A percentile compares a stretch with the other conserved stretches of the same genome.
These are phyloP conservation scores for Hygrophoropsis aurantiaca DNA, from an alignment of 768 basidiomycete species.

Conservation along the genomic window DNA sequence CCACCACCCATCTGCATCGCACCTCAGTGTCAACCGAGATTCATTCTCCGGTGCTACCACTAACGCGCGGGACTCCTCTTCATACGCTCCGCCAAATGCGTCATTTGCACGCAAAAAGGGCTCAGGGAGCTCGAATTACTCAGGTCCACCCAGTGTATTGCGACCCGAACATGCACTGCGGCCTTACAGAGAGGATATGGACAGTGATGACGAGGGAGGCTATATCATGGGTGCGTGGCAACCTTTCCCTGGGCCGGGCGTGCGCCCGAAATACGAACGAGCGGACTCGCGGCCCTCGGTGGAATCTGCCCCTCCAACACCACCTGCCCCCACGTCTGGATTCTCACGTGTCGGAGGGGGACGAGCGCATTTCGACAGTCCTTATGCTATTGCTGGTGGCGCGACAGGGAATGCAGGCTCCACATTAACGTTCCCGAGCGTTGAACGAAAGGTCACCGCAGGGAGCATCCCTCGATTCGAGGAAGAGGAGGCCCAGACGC, in stretches of 20 bases:
- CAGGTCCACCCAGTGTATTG: constrained; percentile 68
- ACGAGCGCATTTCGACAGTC: constrained; percentile 78
- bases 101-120: constrained; percentile 27
- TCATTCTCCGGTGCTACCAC: constrained; percentile 13
- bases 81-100: constrained; percentile 45
- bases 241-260: constrained; percentile 52
- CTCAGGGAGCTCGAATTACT: constrained; percentile 36
- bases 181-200: constrained; percentile 77
- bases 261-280: constrained; percentile 22
- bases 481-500: constrained; percentile 47
- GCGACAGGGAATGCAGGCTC: constrained; percentile 40
- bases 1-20: constrained; percentile 5
- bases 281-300: not conserved
- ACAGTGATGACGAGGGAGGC: constrained; percentile 66
- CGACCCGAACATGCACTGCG: constrained; percentile 77
- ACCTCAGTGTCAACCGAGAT: constrained; percentile 10
- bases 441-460: constrained; percentile 40
- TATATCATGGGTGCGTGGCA: constrained; percentile 97
- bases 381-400: constrained; percentile 68
- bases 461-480: constrained; percentile 21
- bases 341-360: constrained; percentile 90
- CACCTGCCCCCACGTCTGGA: constrained; percentile 47
- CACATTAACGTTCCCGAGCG: constrained; percentile 66
- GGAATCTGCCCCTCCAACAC: constrained; percentile 24
- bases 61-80: constrained; percentile 40